Conservation (phyloP, 2,329 filamentous ascomycete genomes). For the Diaporthe sp. region DNA sequence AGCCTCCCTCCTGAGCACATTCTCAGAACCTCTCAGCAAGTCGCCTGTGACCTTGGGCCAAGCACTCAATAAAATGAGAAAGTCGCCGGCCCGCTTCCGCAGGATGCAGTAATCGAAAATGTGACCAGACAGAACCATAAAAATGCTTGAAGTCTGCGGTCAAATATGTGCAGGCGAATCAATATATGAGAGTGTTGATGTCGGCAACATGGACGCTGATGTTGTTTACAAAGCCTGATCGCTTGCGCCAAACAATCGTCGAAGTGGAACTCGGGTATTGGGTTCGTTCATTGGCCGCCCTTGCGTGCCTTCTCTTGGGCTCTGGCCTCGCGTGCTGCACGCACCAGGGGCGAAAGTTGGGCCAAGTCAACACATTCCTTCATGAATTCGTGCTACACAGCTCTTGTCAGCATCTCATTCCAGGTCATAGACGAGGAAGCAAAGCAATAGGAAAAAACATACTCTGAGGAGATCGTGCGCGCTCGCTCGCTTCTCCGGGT, state of each 20-base stretch:
- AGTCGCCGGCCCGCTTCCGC: neutral
- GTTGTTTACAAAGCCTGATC: conserved; percentile 36
- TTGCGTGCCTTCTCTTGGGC: conserved; percentile 87
- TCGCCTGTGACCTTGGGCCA: neutral
- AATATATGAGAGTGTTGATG: conserved; percentile 30
- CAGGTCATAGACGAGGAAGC: conserved; percentile 47
- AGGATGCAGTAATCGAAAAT: conserved; percentile 29
- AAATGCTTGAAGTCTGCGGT: conserved; percentile 28
- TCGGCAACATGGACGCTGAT: conserved; percentile 34
- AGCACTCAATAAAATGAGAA: neutral
- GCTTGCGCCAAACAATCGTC: conserved; percentile 23
- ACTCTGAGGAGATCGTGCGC: conserved; percentile 94
- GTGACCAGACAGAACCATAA: conserved; percentile 20
- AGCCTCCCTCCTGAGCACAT: conserved; percentile 1
- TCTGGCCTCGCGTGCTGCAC: conserved; percentile 86
- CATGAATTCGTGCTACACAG: conserved; percentile 82
- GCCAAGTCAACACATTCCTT: conserved; percentile 79
- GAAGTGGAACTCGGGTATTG: conserved; percentile 31
- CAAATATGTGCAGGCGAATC: conserved; percentile 42
- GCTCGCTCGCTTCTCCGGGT: conserved; percentile 95
- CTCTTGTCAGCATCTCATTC: conserved; percentile 43
- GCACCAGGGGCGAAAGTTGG: conserved; percentile 88
- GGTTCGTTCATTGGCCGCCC: conserved; percentile 55
- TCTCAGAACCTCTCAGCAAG: conserved; percentile 19
- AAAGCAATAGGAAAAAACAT: conserved; percentile 46